A percentile compares a stretch with the other conserved stretches of the same genome.
phyloP scores from a whole-genome alignment of 1,139 yeast genomes.

The Hyphopichia burtonii region DNA sequence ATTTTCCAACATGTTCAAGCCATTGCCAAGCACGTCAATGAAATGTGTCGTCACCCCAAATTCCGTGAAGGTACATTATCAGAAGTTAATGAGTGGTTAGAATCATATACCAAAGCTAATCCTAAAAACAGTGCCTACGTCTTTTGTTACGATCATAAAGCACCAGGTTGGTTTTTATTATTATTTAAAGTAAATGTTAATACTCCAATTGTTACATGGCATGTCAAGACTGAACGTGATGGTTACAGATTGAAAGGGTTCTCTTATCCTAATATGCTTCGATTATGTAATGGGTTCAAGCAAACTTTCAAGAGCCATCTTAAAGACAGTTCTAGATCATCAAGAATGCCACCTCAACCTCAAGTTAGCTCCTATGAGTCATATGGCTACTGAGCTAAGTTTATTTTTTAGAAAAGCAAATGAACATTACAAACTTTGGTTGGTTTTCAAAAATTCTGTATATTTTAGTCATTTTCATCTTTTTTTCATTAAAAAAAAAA shows the following conservation, averaged over 20 bases:
- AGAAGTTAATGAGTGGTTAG: conserved; percentile 85
- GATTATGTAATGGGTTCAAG: conserved; percentile 93
- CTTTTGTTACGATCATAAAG: conserved; percentile 85
- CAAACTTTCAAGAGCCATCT: conserved; percentile 45
- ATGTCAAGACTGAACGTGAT: conserved; percentile 81
- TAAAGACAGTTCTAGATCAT: conserved; percentile 18
- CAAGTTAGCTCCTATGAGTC: conserved; percentile 24
- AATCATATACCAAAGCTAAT: conserved; percentile 86
- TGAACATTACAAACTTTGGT: too few species aligned
- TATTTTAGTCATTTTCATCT: background rate
- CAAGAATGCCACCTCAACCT: conserved; percentile 14
- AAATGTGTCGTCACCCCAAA: conserved; percentile 83
- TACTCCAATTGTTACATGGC: conserved; percentile 81
- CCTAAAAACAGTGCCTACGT: conserved; percentile 89
- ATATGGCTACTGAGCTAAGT: conserved; percentile 27
- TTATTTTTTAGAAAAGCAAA: too few species aligned
- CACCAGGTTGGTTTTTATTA: conserved; percentile 88
- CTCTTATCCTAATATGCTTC: conserved; percentile 81
- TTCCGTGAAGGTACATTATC: conserved; percentile 78
- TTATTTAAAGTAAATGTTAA: conserved; percentile 76
- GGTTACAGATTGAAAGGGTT: conserved; percentile 81
- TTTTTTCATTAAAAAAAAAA: too few species aligned
- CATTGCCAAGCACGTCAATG: conserved; percentile 79
- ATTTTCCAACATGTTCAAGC: conserved; percentile 86
- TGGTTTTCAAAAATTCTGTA: background rate